Percentiles rank a stretch among this genome's conserved stretches.
phyloP scores from a whole-genome alignment of 192 early-diverging fungal species.

The Pilaira anomala region DNA sequence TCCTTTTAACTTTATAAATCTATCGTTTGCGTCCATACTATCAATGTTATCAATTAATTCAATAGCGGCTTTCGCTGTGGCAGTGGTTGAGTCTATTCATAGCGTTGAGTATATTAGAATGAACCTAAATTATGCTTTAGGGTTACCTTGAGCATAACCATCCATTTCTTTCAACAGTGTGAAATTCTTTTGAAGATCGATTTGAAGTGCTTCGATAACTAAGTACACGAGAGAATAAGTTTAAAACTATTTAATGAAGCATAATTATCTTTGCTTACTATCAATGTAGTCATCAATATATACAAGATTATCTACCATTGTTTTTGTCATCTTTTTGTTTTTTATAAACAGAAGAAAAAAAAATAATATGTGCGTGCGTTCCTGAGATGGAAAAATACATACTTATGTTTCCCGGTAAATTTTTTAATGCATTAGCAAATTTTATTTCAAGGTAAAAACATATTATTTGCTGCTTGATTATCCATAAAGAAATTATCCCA shows the following conservation, averaged over 20 bases:
- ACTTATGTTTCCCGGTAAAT: too few species aligned
- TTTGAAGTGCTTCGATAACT: slow-evolving; percentile 68
- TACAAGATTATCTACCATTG: slow-evolving; percentile 43
- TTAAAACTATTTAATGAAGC: slow-evolving; percentile 65
- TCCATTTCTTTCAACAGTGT: slow-evolving; percentile 91
- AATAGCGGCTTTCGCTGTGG: slow-evolving; percentile 59
- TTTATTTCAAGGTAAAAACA: too few species aligned
- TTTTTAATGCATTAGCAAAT: too few species aligned
- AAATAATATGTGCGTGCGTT: too few species aligned
- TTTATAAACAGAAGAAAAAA: neutral
- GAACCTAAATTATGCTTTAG: too few species aligned
- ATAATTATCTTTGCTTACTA: slow-evolving; percentile 78
- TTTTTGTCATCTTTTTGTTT: slow-evolving; percentile 1
- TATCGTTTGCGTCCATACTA: slow-evolving; percentile 43
- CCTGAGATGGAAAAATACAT: too few species aligned
- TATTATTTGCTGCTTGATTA: neutral
- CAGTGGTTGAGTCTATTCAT: slow-evolving; percentile 66
- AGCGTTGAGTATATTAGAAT: slow-evolving; percentile 10
- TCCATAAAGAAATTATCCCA: slow-evolving; percentile 10
- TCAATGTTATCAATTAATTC: slow-evolving; percentile 60
- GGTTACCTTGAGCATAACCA: slow-evolving; percentile 41
- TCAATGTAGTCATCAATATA: slow-evolving; percentile 93
- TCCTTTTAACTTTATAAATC: slow-evolving; percentile 47
- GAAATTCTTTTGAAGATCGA: slow-evolving; percentile 81
- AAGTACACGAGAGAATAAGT: neutral